Base-by-base conservation (phyloP, 2,329 filamentous ascomycete genomes). In the Arthrobotrys entomopaga region DNA sequence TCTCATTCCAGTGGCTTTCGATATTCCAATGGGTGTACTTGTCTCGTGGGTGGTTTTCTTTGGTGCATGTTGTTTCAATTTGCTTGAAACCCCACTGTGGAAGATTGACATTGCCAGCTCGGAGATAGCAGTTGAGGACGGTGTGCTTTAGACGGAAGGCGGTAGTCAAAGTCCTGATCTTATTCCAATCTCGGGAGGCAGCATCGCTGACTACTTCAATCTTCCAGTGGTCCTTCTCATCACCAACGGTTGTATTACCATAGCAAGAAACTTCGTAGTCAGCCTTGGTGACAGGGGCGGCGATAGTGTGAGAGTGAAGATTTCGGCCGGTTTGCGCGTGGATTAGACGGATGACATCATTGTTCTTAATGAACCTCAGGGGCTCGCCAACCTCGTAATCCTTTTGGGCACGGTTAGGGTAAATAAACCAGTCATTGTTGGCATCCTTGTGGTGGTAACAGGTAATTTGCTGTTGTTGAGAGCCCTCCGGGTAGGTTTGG, bases 11-110 rank as follows among this genome's bases (percentile, higher is more conserved):
- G 83, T 99, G 95, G 65, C 92, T 90, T 84, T 99, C 95, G 38
- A 99, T 90, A 83, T 99, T 99, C 95, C 95, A 99, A 84, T 98
- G 95, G 7, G 95, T 99, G 82, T 96, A 98, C 46, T 93, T 88
- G 81, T 99, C 95, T 63, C 89, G 88, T 5, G 93, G 92, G 79
- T 94, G 95, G 84, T 97, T 97, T 78, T 90, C 88, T 85, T 96
- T 97, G 78, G 90, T 89, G 83, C 95, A 99, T 24, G 93, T 96
- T 40, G 95, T 93, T 84, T 99, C 95, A 77, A 99, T 98, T 83
- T 99, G 95, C 85, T 98, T 97, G 86, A 99, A 99, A 81, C 95
- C 95, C 95, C 95, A 99, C 81, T 98, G 95, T 59, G 95, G 95
- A 77, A 99, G 86, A 83, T 98, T 99, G 79, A 93, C 91, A 79